Conservation (phyloP, 2,329 filamentous ascomycete genomes). For the Calcarisporium arbuscula region DNA sequence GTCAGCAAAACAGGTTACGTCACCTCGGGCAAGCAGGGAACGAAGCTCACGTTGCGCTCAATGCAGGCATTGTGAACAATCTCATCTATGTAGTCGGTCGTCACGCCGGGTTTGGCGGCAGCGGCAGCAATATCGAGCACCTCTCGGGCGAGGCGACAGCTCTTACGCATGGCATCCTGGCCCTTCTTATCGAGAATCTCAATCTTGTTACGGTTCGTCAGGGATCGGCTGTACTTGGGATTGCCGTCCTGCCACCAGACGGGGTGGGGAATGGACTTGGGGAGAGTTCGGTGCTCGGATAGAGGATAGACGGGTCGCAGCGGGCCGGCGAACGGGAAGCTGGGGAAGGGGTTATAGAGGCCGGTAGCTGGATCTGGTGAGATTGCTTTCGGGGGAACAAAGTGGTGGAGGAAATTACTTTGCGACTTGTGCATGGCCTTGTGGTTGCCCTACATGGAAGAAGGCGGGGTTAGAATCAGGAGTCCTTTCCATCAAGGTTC, state of each 20-base stretch:
- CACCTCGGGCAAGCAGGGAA: background rate
- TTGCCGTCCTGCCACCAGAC: slow-evolving; percentile 87
- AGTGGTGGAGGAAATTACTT: slow-evolving; percentile 64
- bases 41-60: slow-evolving; percentile 71
- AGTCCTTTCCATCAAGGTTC: background rate
- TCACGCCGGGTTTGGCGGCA: slow-evolving; percentile 81
- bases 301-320: slow-evolving; percentile 85
- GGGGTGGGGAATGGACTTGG: slow-evolving; percentile 73
- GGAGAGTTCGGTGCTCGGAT: slow-evolving; percentile 64
- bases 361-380: slow-evolving; percentile 90
- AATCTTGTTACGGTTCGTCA: slow-evolving; percentile 71
- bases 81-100: slow-evolving; percentile 92
- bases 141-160: slow-evolving; percentile 80
- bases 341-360: slow-evolving; percentile 86
- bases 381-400: slow-evolving; percentile 73
- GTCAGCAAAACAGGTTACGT: slow-evolving; percentile 5
- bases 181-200: slow-evolving; percentile 73
- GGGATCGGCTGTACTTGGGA: slow-evolving; percentile 51
- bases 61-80: slow-evolving; percentile 92
- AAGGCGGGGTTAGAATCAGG: slow-evolving; percentile 12
- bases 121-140: slow-evolving; percentile 87
- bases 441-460: slow-evolving; percentile 61
- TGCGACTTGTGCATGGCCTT: slow-evolving; percentile 68
- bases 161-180: slow-evolving; percentile 86
- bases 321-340: slow-evolving; percentile 73